Conservation (phyloP, 140 eudicot species). For the Oenanthe javanica region DNA sequence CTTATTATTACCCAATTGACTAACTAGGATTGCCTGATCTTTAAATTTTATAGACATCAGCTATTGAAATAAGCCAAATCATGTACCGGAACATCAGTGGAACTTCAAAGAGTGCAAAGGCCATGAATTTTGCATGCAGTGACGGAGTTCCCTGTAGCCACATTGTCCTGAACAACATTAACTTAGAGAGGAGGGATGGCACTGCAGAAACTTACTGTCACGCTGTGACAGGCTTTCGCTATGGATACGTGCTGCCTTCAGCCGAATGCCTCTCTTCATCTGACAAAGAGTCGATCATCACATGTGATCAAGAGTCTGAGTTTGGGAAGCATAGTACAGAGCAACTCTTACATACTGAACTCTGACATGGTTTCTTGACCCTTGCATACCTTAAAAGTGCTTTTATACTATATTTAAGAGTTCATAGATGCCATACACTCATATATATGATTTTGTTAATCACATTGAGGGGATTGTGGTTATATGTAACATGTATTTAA, state of each 20-base stretch:
- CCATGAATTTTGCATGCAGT: conserved; percentile 91
- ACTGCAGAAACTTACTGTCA: conserved; percentile 61
- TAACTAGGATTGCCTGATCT: not conserved
- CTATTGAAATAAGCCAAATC: conserved; percentile 77
- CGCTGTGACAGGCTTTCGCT: conserved; percentile 57
- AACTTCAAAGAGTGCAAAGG: conserved; percentile 53
- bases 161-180: conserved; percentile 61
- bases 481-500: not conserved
- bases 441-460: conserved; percentile 8
- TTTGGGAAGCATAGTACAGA: conserved; percentile 18
- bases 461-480: not conserved
- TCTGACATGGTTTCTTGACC: conserved; percentile 30
- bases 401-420: not conserved
- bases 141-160: conserved; percentile 73
- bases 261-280: conserved; percentile 73
- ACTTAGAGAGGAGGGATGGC: conserved; percentile 53
- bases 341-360: conserved; percentile 52
- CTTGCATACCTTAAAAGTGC: conserved; percentile 1
- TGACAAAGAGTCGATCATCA: conserved; percentile 31
- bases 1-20: not conserved
- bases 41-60: conserved; percentile 42
- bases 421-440: conserved; percentile 5
- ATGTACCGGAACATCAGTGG: conserved; percentile 75
- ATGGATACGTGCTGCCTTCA: conserved; percentile 61
- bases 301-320: conserved; percentile 14